Evolutionary conservation across 768 basidiomycete species (phyloP).

Genomic region (Tephrocybe rancida): DNA sequence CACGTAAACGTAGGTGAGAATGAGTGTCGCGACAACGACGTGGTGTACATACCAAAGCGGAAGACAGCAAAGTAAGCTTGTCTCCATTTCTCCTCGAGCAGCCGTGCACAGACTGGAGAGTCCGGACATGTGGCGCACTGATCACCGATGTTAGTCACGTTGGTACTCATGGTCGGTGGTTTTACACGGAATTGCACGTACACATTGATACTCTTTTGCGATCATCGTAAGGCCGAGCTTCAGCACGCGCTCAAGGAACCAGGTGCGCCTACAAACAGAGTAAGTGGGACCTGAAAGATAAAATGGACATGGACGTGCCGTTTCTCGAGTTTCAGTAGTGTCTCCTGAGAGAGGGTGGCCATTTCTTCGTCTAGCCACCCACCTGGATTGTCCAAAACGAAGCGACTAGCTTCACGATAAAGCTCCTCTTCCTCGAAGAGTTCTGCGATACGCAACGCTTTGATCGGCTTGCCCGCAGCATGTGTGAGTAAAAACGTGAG

Average conservation of each 20-base stretch:
- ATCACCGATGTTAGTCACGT: background rate
- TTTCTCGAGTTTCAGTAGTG: constrained; percentile 88
- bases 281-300: background rate
- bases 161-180: background rate
- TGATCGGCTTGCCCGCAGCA: constrained; percentile 90
- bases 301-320: constrained; percentile 45
- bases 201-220: constrained; percentile 95
- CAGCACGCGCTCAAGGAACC: constrained; percentile 94
- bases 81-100: constrained; percentile 92
- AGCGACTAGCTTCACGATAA: constrained; percentile 88
- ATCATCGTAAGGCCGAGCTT: constrained; percentile 87
- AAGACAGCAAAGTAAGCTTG: constrained; percentile 87
- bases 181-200: constrained; percentile 34
- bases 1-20: background rate
- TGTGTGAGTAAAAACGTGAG: constrained; percentile 88
- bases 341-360: constrained; percentile 79
- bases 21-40: background rate
- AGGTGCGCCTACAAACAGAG: constrained; percentile 65
- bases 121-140: constrained; percentile 89
- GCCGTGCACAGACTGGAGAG: constrained; percentile 70
- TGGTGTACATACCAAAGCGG: constrained; percentile 66
- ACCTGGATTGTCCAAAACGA: constrained; percentile 90
- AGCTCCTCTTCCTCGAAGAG: constrained; percentile 88
- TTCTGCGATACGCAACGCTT: constrained; percentile 91
- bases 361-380: constrained; percentile 83